A percentile compares a stretch with the other conserved stretches of the same genome.
Evolutionary conservation across 2,329 filamentous ascomycete species (phyloP).

Genomic region (Botryosphaeria agaves): DNA sequence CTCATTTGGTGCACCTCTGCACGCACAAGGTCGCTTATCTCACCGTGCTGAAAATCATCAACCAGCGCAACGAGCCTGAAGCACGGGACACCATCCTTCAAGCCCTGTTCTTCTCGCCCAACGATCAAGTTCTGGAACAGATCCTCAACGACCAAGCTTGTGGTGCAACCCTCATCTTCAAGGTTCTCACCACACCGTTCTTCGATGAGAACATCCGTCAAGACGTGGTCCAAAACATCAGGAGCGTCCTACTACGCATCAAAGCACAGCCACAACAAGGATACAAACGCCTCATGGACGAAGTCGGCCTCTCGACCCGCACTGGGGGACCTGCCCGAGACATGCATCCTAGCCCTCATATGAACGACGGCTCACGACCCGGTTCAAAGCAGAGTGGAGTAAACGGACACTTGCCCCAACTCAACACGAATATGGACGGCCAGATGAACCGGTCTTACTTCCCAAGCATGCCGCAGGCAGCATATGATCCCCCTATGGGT

Average conservation of each 20-base stretch:
- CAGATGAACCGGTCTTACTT: constrained; percentile 19
- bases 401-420: constrained; percentile 15
- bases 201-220: constrained; percentile 80
- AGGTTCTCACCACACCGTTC: constrained; percentile 93
- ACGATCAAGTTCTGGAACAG: constrained; percentile 73
- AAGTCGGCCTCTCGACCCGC: constrained; percentile 66
- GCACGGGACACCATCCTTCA: constrained; percentile 79
- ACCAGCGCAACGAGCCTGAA: constrained; percentile 87
- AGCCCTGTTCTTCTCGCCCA: constrained; percentile 79
- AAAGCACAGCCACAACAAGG: constrained; percentile 90
- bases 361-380: constrained; percentile 11
- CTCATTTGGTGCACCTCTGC: constrained; percentile 85
- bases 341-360: constrained; percentile 11
- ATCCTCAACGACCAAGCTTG: constrained; percentile 85
- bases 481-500: constrained; percentile 20
- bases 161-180: constrained; percentile 93
- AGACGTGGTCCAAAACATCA: constrained; percentile 83
- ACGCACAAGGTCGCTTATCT: constrained; percentile 97
- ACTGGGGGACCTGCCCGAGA: constrained; percentile 18
- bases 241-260: constrained; percentile 71
- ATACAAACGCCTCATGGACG: constrained; percentile 97
- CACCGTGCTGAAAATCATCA: constrained; percentile 95
- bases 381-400: constrained; percentile 13
- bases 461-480: constrained; percentile 15
- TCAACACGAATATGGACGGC: constrained; percentile 14